A percentile compares a stretch with the other conserved stretches of the same genome.
These are phyloP conservation scores for Obelidium mucronatum DNA, from an alignment of 192 early-diverging fungal species.

Conservation along the genomic window DNA sequence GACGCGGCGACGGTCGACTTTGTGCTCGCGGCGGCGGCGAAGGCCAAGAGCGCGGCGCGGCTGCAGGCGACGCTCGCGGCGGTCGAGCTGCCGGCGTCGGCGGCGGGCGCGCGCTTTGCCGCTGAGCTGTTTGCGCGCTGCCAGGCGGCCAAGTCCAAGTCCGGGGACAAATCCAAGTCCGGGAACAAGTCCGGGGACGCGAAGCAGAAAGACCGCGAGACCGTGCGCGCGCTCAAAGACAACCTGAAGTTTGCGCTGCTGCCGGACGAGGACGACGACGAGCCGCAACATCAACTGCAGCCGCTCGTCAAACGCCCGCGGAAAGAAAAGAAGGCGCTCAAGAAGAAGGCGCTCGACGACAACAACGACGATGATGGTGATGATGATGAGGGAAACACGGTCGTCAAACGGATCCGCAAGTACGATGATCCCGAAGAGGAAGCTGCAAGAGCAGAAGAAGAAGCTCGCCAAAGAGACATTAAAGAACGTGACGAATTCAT, in stretches of 20 bases:
- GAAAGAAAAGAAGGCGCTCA: constrained; percentile 46
- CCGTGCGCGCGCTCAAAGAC: constrained; percentile 42
- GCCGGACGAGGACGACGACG: constrained; percentile 34
- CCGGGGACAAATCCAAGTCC: not conserved
- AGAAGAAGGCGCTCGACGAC: constrained; percentile 35
- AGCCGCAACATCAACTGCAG: not conserved
- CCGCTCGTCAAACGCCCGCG: constrained; percentile 12
- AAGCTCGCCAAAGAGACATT: constrained; percentile 67
- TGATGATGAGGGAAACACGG: constrained; percentile 18
- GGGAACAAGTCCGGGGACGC: not conserved
- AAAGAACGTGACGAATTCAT: constrained; percentile 93
- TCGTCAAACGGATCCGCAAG: constrained; percentile 7
- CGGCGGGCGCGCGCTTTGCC: constrained; percentile 66
- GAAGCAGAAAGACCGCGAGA: constrained; percentile 36
- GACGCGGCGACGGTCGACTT: constrained; percentile 74
- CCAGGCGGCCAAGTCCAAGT: not conserved
- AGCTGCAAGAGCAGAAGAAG: constrained; percentile 55
- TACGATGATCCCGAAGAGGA: constrained; percentile 57
- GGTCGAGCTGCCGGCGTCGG: constrained; percentile 65
- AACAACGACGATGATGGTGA: constrained; percentile 31
- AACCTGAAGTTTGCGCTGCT: constrained; percentile 47
- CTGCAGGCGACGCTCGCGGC: constrained; percentile 59
- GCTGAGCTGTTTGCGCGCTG: constrained; percentile 64
- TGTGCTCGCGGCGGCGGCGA: constrained; percentile 71
- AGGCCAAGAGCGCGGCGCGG: constrained; percentile 59